A percentile compares a stretch with the other conserved stretches of the same genome.
Conservation (phyloP, 768 basidiomycete species). For the Boletus coccyginus region DNA sequence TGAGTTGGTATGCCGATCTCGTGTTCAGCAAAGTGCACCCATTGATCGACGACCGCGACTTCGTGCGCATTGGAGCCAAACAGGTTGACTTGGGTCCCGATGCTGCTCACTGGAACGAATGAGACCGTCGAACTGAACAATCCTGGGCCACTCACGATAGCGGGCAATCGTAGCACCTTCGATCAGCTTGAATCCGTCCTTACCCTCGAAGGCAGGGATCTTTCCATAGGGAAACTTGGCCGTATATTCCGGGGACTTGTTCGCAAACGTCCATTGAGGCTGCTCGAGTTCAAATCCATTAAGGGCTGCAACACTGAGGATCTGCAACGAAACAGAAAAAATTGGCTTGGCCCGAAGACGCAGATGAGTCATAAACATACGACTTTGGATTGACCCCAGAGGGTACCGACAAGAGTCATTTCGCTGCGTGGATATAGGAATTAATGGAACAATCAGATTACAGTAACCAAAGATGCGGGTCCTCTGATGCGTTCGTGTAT, state of each 20-base stretch:
- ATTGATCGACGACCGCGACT: conserved; percentile 8
- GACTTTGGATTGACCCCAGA: conserved; percentile 26
- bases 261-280: conserved; percentile 10
- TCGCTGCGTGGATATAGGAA: neutral
- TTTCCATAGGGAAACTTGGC: conserved; percentile 22
- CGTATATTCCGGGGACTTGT: conserved; percentile 11
- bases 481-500: neutral
- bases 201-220: conserved; percentile 21
- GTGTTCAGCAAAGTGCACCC: conserved; percentile 13
- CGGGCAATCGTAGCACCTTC: conserved; percentile 24
- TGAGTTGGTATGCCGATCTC: conserved; percentile 7
- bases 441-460: neutral
- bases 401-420: conserved; percentile 18
- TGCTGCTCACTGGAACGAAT: conserved; percentile 8
- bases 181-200: conserved; percentile 15
- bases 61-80: conserved; percentile 13
- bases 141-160: conserved; percentile 12
- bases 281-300: conserved; percentile 15
- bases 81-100: conserved; percentile 8
- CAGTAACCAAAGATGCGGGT: neutral
- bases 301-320: conserved; percentile 19
- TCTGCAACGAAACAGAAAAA: neutral
- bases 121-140: too few relatives aligned
- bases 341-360: neutral
- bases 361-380: conserved; percentile 5